Evolutionary conservation across 768 basidiomycete genomes (phyloP), one percentile per base, ranked within the genome.

Genomic region (Pulveroboletus ravenelii): DNA sequence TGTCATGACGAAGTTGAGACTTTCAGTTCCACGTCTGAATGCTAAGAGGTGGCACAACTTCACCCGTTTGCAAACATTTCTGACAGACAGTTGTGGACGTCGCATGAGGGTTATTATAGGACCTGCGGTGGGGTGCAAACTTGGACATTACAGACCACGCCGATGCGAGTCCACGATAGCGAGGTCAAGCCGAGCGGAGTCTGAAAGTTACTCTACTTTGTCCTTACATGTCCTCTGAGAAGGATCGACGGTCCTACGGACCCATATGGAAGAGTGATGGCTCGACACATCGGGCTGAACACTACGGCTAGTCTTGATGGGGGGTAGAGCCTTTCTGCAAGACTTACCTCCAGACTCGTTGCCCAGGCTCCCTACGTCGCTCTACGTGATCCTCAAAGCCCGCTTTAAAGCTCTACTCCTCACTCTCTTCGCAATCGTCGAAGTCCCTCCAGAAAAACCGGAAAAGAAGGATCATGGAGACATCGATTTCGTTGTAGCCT

Each of bases 31-130:
- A 15, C 35, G 17, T 39, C 18, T 35, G 59, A 57, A 46, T 61
- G 9, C 30, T 29, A 13, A 14, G 2, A 29, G n/a, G 32, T 10
- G 13, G 17, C 6, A 40, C 15, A 14, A 34, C 30, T 37, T 48
- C 30, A 84, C 88, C 89, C 64, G 77, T 75, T 30, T 75, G 72
- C 17, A 93, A 76, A 57, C 90, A 93, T 69, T 88, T 92, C 66
- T 93, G 90, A 66, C 90, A 93, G 32, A 87, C 62, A 0, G 90
- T 92, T 0, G 78, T 78, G 2, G 80, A 68, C 1, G 77, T 79
- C 25, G 88, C 81, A 7, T 79, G 75, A 13, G 88, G 84, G 43
- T 77, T 78, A 65, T 79, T 86, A 35, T 72, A 69, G 3, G 83
- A 78, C 51, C 71, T 78, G 48, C 74, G 72, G 62, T 90, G 89